These are phyloP conservation scores for Nidularia pulvinata DNA, from an alignment of 768 basidiomycete species.

Conservation along the genomic window DNA sequence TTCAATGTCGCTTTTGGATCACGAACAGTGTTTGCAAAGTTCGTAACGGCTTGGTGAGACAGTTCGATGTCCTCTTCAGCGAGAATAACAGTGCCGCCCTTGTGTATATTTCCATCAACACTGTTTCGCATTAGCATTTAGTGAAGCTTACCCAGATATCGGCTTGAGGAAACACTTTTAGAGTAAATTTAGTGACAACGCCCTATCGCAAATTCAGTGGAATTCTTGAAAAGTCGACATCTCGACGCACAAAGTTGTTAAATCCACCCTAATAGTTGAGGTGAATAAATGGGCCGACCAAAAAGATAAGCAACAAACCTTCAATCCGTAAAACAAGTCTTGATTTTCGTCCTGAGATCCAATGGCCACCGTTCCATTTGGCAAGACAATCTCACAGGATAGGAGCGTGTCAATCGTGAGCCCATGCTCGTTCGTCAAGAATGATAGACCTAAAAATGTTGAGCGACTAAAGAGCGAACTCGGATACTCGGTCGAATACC, in stretches of 20 bases:
- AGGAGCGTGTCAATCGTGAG: not conserved
- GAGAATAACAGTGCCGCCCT: not conserved
- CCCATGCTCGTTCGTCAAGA: not conserved
- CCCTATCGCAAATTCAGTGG: not conserved
- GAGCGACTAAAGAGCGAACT: not conserved
- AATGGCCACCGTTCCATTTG: not conserved
- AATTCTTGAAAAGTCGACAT: not conserved
- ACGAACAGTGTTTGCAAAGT: not conserved
- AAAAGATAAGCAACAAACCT: not conserved
- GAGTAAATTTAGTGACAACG: not conserved
- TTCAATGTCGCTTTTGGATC: not conserved
- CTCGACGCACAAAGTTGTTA: not conserved
- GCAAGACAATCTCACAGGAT: not conserved
- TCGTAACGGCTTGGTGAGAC: not conserved
- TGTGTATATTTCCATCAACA: not conserved
- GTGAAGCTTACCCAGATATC: not conserved
- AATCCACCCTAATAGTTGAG: not conserved
- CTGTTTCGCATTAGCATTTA: not conserved
- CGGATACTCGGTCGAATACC: slow-evolving; percentile 9
- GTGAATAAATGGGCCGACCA: not conserved
- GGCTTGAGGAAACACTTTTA: not conserved
- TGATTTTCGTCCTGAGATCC: not conserved
- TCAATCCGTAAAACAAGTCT: not conserved
- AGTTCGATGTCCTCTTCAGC: not conserved
- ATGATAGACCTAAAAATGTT: not conserved